Conservation (phyloP, 1,139 yeast species). For the Blastobotrys buckinghamii region DNA sequence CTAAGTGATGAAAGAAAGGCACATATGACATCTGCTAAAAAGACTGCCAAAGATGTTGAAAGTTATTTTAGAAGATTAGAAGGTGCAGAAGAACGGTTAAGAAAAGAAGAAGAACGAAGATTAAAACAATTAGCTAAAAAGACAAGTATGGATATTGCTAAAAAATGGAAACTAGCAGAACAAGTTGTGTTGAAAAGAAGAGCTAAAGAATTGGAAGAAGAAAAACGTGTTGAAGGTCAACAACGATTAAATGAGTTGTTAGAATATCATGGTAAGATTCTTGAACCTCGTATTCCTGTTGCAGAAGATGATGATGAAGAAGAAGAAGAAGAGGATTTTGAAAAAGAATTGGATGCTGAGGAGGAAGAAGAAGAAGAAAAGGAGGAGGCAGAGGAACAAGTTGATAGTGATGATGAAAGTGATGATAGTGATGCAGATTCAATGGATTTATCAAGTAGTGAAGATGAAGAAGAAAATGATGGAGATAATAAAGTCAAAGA, state of each 20-base stretch:
- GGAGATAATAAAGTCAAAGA: constrained; percentile 13
- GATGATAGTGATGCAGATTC: constrained; percentile 24
- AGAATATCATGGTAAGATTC: constrained; percentile 82
- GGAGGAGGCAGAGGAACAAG: constrained; percentile 18
- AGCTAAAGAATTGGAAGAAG: constrained; percentile 33
- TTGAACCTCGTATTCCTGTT: constrained; percentile 71
- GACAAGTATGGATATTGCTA: constrained; percentile 78
- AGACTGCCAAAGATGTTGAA: constrained; percentile 77
- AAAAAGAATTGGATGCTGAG: constrained; percentile 24
- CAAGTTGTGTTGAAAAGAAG: constrained; percentile 55
- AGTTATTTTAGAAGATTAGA: constrained; percentile 77
- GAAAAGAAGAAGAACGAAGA: constrained; percentile 49
- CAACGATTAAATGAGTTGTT: constrained; percentile 83
- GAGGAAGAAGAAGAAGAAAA: constrained; percentile 25
- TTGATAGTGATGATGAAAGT: constrained; percentile 18
- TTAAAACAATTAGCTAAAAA: constrained; percentile 65
- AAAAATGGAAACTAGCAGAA: constrained; percentile 86
- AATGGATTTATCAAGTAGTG: constrained; percentile 24
- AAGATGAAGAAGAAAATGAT: constrained; percentile 34
- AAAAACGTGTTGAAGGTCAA: constrained; percentile 72
- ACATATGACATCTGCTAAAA: constrained; percentile 64
- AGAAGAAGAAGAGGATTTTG: constrained; percentile 23
- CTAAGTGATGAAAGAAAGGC: constrained; percentile 62
- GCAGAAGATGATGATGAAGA: constrained; percentile 25
- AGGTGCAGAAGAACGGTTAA: constrained; percentile 82